phyloP scores from a whole-genome alignment of 805 yeast species.

The Pichia cephalocereana region DNA sequence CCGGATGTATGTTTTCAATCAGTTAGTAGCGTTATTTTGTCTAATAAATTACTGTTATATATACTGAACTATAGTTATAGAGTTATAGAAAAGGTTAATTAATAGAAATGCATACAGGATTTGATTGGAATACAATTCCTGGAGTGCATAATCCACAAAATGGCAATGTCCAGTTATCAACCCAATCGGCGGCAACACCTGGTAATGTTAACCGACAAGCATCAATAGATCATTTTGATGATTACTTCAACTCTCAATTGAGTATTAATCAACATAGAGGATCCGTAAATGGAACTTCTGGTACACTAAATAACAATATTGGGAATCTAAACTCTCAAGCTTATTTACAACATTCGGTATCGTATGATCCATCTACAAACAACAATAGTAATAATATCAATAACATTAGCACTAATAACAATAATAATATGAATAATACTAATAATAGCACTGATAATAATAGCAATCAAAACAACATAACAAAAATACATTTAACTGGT shows the following conservation, averaged over 20 bases:
- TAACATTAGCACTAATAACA: neutral
- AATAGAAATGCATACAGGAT: slow-evolving; percentile 8
- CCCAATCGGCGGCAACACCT: neutral
- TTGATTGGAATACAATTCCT: slow-evolving; percentile 19
- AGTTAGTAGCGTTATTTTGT: too few relatives aligned
- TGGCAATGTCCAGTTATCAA: neutral
- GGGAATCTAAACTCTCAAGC: neutral
- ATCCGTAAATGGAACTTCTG: neutral
- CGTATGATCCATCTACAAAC: neutral
- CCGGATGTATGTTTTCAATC: too few relatives aligned
- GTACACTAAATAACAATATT: neutral
- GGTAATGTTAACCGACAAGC: neutral
- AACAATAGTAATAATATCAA: neutral
- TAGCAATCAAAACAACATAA: too few relatives aligned
- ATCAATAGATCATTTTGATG: slow-evolving; percentile 6
- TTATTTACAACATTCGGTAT: neutral
- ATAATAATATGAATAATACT: too few relatives aligned
- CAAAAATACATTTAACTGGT: too few relatives aligned
- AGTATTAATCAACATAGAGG: neutral
- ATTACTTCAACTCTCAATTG: slow-evolving; percentile 2
- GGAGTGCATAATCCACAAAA: slow-evolving; percentile 7
- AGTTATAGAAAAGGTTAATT: too few relatives aligned
- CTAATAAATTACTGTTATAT: too few relatives aligned
- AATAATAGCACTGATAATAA: too few relatives aligned
- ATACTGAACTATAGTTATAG: too few relatives aligned